Evolutionary conservation across 805 yeast genomes (phyloP).

Genomic region (Starmerella tilneyi): DNA sequence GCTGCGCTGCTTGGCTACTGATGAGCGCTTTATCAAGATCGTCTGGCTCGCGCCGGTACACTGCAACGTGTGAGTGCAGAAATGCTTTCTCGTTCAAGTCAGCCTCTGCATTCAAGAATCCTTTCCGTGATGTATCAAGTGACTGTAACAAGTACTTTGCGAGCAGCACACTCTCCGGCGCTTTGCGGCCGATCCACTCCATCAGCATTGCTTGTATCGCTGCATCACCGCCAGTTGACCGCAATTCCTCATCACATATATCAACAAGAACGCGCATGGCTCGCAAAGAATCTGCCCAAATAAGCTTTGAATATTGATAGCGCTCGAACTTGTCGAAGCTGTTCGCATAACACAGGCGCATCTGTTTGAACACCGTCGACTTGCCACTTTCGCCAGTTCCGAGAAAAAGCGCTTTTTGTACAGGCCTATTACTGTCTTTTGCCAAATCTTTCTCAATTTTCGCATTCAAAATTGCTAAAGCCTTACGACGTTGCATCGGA

Average conservation of each 20-base stretch:
- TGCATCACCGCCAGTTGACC: background rate
- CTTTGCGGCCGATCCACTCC: slow-evolving; percentile 13
- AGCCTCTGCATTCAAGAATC: slow-evolving; percentile 29
- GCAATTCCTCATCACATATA: slow-evolving; percentile 18
- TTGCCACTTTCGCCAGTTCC: slow-evolving; percentile 85
- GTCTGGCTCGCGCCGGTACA: background rate
- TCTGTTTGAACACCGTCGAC: slow-evolving; percentile 70
- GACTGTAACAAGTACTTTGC: slow-evolving; percentile 17
- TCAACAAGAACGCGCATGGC: slow-evolving; percentile 67
- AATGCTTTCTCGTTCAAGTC: slow-evolving; percentile 52
- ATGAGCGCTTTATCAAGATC: background rate
- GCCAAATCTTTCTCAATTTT: slow-evolving; percentile 36
- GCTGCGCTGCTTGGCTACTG: slow-evolving; percentile 43
- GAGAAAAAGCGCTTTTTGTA: slow-evolving; percentile 42
- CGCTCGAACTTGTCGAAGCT: slow-evolving; percentile 78
- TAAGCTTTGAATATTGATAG: slow-evolving; percentile 67
- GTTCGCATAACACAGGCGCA: slow-evolving; percentile 72
- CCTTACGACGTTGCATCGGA: slow-evolving; percentile 16
- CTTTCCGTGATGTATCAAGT: slow-evolving; percentile 28
- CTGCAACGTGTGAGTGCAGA: slow-evolving; percentile 29
- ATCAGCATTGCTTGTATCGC: slow-evolving; percentile 1
- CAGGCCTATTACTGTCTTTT: slow-evolving; percentile 12
- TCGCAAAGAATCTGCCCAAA: slow-evolving; percentile 86
- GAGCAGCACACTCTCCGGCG: background rate
- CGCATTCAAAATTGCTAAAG: slow-evolving; percentile 34